Evolutionary conservation across 352 stramenopile genomes (phyloP).

Genomic region (Pythium scleroteichum): DNA sequence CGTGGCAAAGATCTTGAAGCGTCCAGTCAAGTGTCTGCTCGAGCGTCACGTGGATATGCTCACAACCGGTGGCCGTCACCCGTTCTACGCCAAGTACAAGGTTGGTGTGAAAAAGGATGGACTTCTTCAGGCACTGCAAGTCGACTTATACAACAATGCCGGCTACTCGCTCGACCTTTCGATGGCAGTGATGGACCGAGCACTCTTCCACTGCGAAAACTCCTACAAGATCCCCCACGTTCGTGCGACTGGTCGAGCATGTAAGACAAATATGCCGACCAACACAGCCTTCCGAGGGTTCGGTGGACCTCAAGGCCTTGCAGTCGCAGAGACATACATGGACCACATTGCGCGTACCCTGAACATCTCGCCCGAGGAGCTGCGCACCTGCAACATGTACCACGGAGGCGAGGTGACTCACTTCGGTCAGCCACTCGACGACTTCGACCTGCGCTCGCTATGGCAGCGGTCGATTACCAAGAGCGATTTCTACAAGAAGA

Average conservation of each 20-base stretch:
- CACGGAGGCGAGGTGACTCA: slow-evolving; percentile 85
- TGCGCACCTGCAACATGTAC: slow-evolving; percentile 94
- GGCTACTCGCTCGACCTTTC: slow-evolving; percentile 95
- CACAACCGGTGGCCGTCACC: slow-evolving; percentile 91
- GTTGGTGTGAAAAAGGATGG: slow-evolving; percentile 83
- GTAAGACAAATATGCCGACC: slow-evolving; percentile 93
- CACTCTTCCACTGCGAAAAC: slow-evolving; percentile 96
- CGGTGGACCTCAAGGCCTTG: slow-evolving; percentile 92
- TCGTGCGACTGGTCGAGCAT: slow-evolving; percentile 85
- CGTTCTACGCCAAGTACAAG: slow-evolving; percentile 94
- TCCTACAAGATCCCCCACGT: slow-evolving; percentile 94
- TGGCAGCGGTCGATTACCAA: slow-evolving; percentile 77
- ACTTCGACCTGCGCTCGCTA: slow-evolving; percentile 90
- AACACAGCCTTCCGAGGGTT: slow-evolving; percentile 97
- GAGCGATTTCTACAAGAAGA: slow-evolving; percentile 71
- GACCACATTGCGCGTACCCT: slow-evolving; percentile 93
- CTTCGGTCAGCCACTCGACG: slow-evolving; percentile 92
- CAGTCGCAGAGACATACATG: slow-evolving; percentile 93
- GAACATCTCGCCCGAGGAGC: slow-evolving; percentile 57
- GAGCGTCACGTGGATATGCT: slow-evolving; percentile 96
- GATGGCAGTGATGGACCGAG: slow-evolving; percentile 92
- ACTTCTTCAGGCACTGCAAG: slow-evolving; percentile 88
- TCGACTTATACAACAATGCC: slow-evolving; percentile 95
- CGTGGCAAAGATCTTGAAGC: slow-evolving; percentile 85
- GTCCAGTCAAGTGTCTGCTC: slow-evolving; percentile 90